Evolutionary conservation across 805 yeast genomes (phyloP).

Genomic region (Grigorovia yakushimaensis): DNA sequence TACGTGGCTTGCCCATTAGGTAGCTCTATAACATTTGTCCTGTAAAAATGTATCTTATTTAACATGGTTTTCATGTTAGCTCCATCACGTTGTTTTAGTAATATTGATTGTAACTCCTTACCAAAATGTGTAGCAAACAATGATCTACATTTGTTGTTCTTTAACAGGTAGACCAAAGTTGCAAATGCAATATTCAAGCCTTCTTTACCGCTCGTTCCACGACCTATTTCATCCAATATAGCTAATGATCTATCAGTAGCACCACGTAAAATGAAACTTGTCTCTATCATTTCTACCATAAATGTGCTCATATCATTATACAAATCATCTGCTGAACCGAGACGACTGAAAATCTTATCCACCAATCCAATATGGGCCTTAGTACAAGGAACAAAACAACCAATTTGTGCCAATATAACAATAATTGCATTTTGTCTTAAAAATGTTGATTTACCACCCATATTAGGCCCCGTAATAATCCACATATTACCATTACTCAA

Average conservation of each 20-base stretch:
- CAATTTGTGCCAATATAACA: constrained; percentile 62
- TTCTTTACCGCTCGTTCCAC: constrained; percentile 81
- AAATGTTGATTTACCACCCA: constrained; percentile 79
- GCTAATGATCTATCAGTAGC: constrained; percentile 64
- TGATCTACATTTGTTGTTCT: constrained; percentile 52
- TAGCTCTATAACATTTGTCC: constrained; percentile 20
- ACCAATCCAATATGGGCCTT: constrained; percentile 59
- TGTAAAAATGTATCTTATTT: constrained; percentile 13
- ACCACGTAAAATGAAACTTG: constrained; percentile 54
- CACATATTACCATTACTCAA: constrained; percentile 30
- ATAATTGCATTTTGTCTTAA: constrained; percentile 64
- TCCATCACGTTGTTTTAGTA: constrained; percentile 19
- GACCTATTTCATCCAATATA: constrained; percentile 78
- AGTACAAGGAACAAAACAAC: constrained; percentile 62
- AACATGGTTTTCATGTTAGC: constrained; percentile 7
- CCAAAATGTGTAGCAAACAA: constrained; percentile 90
- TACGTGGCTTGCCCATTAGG: constrained; percentile 19
- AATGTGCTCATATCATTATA: constrained; percentile 76
- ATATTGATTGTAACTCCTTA: constrained; percentile 37
- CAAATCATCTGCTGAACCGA: constrained; percentile 79
- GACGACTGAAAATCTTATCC: constrained; percentile 69
- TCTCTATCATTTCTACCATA: constrained; percentile 88
- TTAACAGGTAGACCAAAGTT: constrained; percentile 46
- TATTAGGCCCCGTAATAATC: constrained; percentile 82
- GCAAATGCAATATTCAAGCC: constrained; percentile 84